Conservation (phyloP, 345 rosid genomes). For the Sisymbrium irio region DNA sequence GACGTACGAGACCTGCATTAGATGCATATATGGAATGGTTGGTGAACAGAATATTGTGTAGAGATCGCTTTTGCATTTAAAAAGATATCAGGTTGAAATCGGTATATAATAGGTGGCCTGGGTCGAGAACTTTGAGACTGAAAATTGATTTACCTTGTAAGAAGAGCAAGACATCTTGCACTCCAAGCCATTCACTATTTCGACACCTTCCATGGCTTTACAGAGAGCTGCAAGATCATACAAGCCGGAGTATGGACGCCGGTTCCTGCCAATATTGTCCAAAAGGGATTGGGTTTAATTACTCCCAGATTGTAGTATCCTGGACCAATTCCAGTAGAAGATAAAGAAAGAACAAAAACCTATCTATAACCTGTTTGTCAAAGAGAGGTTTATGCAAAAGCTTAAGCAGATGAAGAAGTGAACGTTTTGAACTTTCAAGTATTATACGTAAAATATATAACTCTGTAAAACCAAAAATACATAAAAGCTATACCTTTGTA, state of each 20-base stretch:
- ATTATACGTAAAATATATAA: neutral
- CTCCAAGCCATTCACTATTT: slow-evolving; percentile 78
- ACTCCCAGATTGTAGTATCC: neutral
- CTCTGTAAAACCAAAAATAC: neutral
- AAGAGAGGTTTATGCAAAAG: slow-evolving; percentile 2
- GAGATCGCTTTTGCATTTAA: neutral
- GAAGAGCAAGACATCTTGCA: slow-evolving; percentile 86
- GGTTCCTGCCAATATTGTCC: slow-evolving; percentile 60
- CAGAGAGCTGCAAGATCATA: slow-evolving; percentile 59
- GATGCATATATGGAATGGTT: neutral
- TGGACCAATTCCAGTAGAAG: neutral
- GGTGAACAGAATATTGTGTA: neutral
- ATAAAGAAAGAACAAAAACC: neutral
- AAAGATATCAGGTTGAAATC: neutral
- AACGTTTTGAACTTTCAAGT: neutral
- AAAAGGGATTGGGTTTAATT: neutral
- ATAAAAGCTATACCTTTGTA: slow-evolving; percentile 10
- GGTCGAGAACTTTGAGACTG: neutral
- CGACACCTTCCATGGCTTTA: slow-evolving; percentile 71
- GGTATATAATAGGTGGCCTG: neutral
- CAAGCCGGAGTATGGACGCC: slow-evolving; percentile 42
- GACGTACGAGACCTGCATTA: slow-evolving; percentile 49
- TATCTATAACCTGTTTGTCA: neutral
- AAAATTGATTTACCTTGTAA: slow-evolving; percentile 54
- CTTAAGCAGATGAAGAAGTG: neutral